Percentiles rank a stretch among this genome's conserved stretches.
Evolutionary conservation across 2,329 filamentous ascomycete species (phyloP).

Genomic region (Helotiales sp.): DNA sequence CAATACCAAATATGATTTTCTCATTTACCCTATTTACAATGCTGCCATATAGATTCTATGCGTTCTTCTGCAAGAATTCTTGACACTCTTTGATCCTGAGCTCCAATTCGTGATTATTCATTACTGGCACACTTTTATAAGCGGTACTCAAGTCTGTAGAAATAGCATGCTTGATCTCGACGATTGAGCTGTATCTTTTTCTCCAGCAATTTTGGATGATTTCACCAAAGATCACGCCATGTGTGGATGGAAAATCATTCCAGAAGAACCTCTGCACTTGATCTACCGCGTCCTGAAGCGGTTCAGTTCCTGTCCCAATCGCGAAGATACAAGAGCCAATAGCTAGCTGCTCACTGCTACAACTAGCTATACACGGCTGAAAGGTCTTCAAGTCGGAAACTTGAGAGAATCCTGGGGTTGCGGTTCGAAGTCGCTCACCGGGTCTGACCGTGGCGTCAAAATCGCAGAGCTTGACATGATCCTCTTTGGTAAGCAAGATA

Average conservation of each 20-base stretch:
- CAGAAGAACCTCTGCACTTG: conserved; percentile 15
- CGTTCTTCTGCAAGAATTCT: too few relatives aligned
- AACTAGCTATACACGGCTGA: conserved; percentile 9
- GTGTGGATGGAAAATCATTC: conserved; percentile 13
- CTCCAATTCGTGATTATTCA: too few relatives aligned
- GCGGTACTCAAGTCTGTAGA: too few relatives aligned
- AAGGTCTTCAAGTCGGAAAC: conserved; percentile 16
- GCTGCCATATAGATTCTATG: too few relatives aligned
- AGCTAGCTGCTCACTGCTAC: conserved; percentile 6
- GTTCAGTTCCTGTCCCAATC: not conserved
- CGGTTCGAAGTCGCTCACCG: conserved; percentile 13
- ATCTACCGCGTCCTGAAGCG: not conserved
- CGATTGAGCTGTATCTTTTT: too few relatives aligned
- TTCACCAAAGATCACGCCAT: too few relatives aligned
- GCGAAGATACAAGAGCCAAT: not conserved
- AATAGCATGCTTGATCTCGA: too few relatives aligned
- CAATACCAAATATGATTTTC: too few relatives aligned
- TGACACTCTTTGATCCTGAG: too few relatives aligned
- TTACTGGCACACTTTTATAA: too few relatives aligned
- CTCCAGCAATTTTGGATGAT: too few relatives aligned
- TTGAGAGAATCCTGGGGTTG: conserved; percentile 18
- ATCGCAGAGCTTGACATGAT: conserved; percentile 16
- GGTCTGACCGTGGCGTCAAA: conserved; percentile 9
- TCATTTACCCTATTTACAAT: too few relatives aligned
- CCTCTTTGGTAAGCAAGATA: conserved; percentile 11